Base-by-base conservation (phyloP, 352 stramenopile species). In the Lagenidium giganteum region DNA sequence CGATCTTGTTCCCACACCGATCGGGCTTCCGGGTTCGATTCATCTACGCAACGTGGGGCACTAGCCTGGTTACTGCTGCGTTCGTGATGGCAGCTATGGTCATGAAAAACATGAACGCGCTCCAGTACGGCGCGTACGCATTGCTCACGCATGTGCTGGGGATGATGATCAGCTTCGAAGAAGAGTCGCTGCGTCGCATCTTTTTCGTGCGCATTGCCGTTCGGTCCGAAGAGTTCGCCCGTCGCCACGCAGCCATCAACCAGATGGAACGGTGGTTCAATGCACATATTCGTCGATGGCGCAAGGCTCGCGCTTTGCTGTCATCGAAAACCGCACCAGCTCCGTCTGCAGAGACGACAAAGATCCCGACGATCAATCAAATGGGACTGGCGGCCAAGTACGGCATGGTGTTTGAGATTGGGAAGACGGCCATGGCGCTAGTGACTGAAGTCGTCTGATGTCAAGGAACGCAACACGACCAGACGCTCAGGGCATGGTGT, bases 151-250 rank as follows among this genome's bases (percentile, higher is more conserved):
- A 66, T 35, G 52, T 71, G 4, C 26, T 74, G 4, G 66, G 55
- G 8, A 66, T 66, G 51, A 61, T 78, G 62, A 56, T 67, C 8
- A 73, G 57, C 36, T 54, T 71, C 33, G 59, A 78, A 56, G 62
- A 77, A 43, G 66, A 78, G 47, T 64, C 59, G 32, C 42, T 78
- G 25, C 66, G 62, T 4, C 56, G 62, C n/a, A 55, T 64, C 23
- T 77, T 78, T 34, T 73, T 78, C 40, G 55, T 68, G 16, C 57
- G 61, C 2, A 69, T 61, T 48, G 58, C 62, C 26, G 45, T 76
- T 9, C 53, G 65, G 9, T 67, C 58, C 1, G 53, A 68, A 5
- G 65, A 72, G 22, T 76, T 76, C 42, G 29, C 40, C 4, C 27
- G 33, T 17, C 56, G 51, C 5, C 53, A 71, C 42, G 61, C 57